Base-by-base conservation (phyloP, 371 early-diverging fungal genomes). In the Mortierella sp. region DNA sequence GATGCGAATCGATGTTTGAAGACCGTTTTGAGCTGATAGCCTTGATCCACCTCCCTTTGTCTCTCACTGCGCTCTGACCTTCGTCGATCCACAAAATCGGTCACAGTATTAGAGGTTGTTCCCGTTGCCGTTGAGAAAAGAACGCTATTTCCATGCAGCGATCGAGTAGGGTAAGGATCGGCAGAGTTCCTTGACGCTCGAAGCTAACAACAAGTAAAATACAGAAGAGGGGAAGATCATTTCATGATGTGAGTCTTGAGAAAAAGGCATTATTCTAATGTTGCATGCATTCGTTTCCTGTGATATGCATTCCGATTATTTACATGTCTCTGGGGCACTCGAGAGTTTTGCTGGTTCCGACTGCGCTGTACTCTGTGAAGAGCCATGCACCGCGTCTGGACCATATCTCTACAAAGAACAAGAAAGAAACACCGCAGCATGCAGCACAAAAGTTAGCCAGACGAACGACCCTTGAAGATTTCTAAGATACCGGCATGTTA, bases 1-100 rank as follows among this genome's bases (percentile, higher is more conserved):
- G 60, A 48, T 3, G 69, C 75, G n/a, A 75, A 24, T 12, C 63
- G 63, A 43, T 59, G 60, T 42, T 68, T 75, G 63, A 75, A 75
- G 3, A 75, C 60, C 4, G 75, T 63, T 51, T 75, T 75, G 48
- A 73, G 57, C 27, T 65, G 66, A 24, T 58, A 62, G 14, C 62
- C 54, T n/a, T 67, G 68, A 9, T 59, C 68, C n/a, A 9, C 44
- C 5, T 23, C 34, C 17, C 54, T 50, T 6, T 60, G 65, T 12
- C 42, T 49, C 17, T 51, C 56, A 23, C 24, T 60, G 8, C 64
- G 54, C 23, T 60, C 60, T 24, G 65, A 39, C 17, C 72, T 50
- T 21, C 51, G 43, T 6, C 32, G 49, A 11, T 50, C 51, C 28
- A 65, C 39, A 41, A 72, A 72, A 3, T 62, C 63, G 0, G 70